These are phyloP conservation scores for Magnusiomyces paraingens DNA, from an alignment of 1,139 yeast species.

Conservation along the genomic window DNA sequence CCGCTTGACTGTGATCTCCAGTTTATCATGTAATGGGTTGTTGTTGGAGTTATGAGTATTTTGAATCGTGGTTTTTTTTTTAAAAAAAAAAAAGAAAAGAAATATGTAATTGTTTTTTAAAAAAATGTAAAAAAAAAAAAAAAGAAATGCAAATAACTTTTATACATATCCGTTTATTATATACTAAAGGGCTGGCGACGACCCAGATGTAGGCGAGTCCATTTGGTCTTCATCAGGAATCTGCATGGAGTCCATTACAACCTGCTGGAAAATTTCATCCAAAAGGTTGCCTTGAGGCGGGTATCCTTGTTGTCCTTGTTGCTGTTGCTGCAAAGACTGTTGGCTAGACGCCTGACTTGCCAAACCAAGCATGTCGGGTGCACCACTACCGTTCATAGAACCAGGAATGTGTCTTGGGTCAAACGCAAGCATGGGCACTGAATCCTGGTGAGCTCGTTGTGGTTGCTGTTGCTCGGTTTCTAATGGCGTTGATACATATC, in stretches of 20 bases:
- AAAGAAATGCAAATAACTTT: neutral
- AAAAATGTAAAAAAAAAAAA: too few relatives aligned
- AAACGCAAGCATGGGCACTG: too few relatives aligned
- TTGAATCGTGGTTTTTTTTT: too few relatives aligned
- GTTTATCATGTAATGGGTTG: conserved; percentile 47
- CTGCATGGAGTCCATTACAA: neutral
- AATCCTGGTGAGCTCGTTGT: too few relatives aligned
- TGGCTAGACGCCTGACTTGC: neutral
- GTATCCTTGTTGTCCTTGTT: neutral
- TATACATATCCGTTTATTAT: neutral
- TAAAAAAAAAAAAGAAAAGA: too few relatives aligned
- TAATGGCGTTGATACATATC: too few relatives aligned
- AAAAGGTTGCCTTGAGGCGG: neutral
- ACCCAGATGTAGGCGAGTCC: neutral
- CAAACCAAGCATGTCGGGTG: too few relatives aligned
- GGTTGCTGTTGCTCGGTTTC: too few relatives aligned
- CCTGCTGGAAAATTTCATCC: conserved; percentile 8
- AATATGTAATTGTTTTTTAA: too few relatives aligned
- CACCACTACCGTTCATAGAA: too few relatives aligned
- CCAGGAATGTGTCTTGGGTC: too few relatives aligned
- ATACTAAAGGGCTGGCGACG: neutral
- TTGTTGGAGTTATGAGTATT: too few relatives aligned
- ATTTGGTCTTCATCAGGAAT: neutral
- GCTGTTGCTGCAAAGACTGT: neutral
- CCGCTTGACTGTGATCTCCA: conserved; percentile 73